Evolutionary conservation across 306 rosid species (phyloP).

Genomic region (Cicer judaicum): DNA sequence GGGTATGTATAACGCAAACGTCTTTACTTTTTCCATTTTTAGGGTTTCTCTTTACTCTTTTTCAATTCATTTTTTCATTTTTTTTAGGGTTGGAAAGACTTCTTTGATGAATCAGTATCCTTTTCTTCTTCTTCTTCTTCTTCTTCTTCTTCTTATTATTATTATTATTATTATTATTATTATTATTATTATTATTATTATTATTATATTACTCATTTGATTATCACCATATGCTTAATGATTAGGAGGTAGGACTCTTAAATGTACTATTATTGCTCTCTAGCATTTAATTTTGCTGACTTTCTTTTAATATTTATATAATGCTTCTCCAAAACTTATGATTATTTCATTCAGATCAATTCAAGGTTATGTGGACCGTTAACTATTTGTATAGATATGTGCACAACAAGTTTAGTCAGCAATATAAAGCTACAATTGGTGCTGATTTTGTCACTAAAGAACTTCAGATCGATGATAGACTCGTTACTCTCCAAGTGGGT

Average conservation of each 20-base stretch:
- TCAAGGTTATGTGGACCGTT: constrained; percentile 46
- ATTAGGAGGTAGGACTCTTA: not conserved
- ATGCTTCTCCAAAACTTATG: not conserved
- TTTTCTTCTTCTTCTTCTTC: not conserved
- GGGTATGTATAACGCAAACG: constrained; percentile 61
- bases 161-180: too few species aligned
- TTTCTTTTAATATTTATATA: not conserved
- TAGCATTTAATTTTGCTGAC: not conserved
- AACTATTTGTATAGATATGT: constrained; percentile 70
- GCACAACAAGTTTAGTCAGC: constrained; percentile 91
- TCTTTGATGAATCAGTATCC: constrained; percentile 99
- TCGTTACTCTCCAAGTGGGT: constrained; percentile 90
- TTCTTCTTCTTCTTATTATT: too few species aligned
- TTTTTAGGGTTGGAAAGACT: constrained; percentile 86
- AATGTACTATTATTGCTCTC: not conserved
- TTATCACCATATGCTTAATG: not conserved
- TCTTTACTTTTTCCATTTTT: constrained; percentile 19
- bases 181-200: too few species aligned
- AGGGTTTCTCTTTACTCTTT: not conserved
- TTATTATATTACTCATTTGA: too few species aligned
- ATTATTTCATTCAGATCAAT: constrained; percentile 4
- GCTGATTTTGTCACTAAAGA: constrained; percentile 96
- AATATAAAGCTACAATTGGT: constrained; percentile 95
- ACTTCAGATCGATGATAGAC: constrained; percentile 88
- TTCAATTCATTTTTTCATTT: constrained; percentile 21